Conservation (phyloP, 2,329 filamentous ascomycete species). For the Fusarium gaditjirri region DNA sequence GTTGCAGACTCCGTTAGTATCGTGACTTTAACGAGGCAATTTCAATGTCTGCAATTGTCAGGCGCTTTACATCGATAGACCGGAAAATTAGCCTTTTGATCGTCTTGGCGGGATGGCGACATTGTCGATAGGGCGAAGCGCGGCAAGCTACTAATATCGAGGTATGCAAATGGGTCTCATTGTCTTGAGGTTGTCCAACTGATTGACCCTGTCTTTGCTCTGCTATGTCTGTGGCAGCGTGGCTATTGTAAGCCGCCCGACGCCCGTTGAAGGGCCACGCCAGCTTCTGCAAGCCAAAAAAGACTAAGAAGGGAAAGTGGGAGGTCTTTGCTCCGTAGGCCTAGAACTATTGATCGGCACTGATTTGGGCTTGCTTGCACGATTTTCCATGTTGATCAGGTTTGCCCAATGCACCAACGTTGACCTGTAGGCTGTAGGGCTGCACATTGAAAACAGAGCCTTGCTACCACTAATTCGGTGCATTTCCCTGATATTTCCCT, state of each 20-base stretch:
- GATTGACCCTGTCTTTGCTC: constrained; percentile 15
- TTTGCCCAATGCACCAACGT: not conserved
- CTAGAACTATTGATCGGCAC: constrained; percentile 39
- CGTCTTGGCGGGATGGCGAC: constrained; percentile 36
- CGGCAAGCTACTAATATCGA: constrained; percentile 26
- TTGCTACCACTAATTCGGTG: not conserved
- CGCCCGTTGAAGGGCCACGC: constrained; percentile 12
- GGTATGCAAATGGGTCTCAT: constrained; percentile 1
- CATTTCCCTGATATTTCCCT: not conserved
- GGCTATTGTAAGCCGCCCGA: not conserved
- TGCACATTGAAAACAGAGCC: not conserved
- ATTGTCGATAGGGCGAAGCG: constrained; percentile 35
- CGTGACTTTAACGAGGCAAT: constrained; percentile 25
- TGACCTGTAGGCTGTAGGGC: constrained; percentile 7
- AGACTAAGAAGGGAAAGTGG: constrained; percentile 1
- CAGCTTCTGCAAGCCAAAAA: constrained; percentile 11
- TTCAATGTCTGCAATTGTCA: constrained; percentile 14
- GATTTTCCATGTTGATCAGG: constrained; percentile 14
- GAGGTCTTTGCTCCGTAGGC: constrained; percentile 1
- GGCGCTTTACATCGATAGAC: constrained; percentile 33
- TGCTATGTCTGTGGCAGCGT: not conserved
- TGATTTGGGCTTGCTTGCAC: not conserved
- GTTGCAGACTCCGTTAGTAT: not conserved
- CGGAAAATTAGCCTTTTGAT: constrained; percentile 30
- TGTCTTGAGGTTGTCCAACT: constrained; percentile 8